phyloP scores from a whole-genome alignment of 257 asterid genomes.

The Przewalskia tangutica region DNA sequence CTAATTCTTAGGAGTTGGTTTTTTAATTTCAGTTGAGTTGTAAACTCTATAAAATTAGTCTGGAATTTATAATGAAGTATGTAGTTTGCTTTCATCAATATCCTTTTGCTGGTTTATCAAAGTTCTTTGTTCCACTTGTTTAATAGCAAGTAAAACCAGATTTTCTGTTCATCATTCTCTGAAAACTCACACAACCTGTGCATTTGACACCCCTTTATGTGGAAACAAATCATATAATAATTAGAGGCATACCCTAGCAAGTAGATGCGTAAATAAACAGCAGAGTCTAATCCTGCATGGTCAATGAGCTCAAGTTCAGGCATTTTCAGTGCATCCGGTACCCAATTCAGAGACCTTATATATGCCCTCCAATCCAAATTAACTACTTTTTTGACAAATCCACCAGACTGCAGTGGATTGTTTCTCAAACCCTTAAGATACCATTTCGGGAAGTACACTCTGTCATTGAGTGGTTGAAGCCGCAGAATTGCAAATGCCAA shows the following conservation, averaged over 20 bases:
- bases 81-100: no score
- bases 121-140: no score
- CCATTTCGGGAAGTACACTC: conserved; percentile 97
- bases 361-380: conserved; percentile 92
- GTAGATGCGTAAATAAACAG: conserved; percentile 79
- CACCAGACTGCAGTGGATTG: conserved; percentile 55
- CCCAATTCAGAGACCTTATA: conserved; percentile 73
- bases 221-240: background rate
- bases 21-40: no score
- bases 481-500: conserved; percentile 70
- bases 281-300: conserved; percentile 93
- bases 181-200: no score
- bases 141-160: no score
- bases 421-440: conserved; percentile 80
- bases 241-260: conserved; percentile 58
- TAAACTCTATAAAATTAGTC: no score
- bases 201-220: background rate
- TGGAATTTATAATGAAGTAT: no score
- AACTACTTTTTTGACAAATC: conserved; percentile 45
- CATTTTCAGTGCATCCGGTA: conserved; percentile 90
- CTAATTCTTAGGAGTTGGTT: no score
- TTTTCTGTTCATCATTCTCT: no score
- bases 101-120: no score
- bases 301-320: conserved; percentile 91
- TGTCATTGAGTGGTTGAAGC: conserved; percentile 85